These are phyloP conservation scores for Melampsora larici-populina DNA, from an alignment of 1,284 basidiomycete species.

Conservation along the genomic window DNA sequence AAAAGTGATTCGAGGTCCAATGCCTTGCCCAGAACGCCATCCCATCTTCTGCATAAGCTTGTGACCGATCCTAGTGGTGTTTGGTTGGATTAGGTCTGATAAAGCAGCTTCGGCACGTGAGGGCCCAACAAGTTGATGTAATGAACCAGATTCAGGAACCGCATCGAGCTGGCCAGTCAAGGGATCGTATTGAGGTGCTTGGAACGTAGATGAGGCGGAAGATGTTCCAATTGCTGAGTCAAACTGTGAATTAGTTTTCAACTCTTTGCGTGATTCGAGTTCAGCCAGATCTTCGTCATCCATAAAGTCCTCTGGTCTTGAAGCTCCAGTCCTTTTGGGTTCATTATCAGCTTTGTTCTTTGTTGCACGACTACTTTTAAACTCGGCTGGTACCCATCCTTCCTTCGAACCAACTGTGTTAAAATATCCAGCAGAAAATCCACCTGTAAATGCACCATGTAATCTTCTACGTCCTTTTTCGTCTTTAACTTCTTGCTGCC, in stretches of 20 bases:
- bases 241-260: conserved; percentile 52
- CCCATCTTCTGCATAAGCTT: conserved; percentile 89
- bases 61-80: conserved; percentile 59
- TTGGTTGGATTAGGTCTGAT: conserved; percentile 48
- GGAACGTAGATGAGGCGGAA: conserved; percentile 22
- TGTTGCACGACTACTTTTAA: conserved; percentile 67
- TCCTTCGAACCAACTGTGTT: conserved; percentile 94
- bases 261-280: conserved; percentile 65
- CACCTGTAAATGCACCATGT: conserved; percentile 97
- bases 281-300: conserved; percentile 95
- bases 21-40: conserved; percentile 85
- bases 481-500: conserved; percentile 95
- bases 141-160: conserved; percentile 65
- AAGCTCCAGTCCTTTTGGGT: conserved; percentile 53
- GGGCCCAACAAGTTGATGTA: conserved; percentile 17
- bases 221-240: conserved; percentile 18
- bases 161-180: conserved; percentile 58
- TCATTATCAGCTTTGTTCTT: conserved; percentile 63
- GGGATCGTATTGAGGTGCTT: conserved; percentile 36
- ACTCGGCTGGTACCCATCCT: conserved; percentile 93
- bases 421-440: conserved; percentile 95
- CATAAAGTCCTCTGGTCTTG: conserved; percentile 86
- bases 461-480: conserved; percentile 87
- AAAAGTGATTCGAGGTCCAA: conserved; percentile 83
- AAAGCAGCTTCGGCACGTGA: conserved; percentile 48